These are phyloP conservation scores for Cyphellophora europaea DNA, from an alignment of 2,329 filamentous ascomycete genomes.

Conservation along the genomic window DNA sequence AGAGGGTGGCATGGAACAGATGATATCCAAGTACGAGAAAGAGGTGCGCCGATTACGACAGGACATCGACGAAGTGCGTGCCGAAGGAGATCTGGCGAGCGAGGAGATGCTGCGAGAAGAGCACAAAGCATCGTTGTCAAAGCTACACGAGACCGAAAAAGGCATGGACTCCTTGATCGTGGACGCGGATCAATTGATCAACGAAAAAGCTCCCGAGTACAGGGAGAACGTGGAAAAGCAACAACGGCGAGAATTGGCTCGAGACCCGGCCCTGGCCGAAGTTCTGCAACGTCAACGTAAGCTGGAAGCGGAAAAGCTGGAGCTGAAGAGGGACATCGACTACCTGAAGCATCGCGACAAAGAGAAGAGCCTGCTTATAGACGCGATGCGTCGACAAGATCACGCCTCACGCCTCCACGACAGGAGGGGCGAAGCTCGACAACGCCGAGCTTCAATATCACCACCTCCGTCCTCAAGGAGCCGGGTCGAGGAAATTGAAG, in stretches of 20 bases:
- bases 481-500: too few relatives aligned
- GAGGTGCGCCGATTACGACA: background rate
- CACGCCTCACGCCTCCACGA: too few relatives aligned
- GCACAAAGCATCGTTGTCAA: background rate
- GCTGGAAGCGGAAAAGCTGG: too few relatives aligned
- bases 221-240: background rate
- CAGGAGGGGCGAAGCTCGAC: too few relatives aligned
- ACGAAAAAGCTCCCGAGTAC: background rate
- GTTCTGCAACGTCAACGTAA: too few relatives aligned
- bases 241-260: background rate
- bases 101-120: background rate
- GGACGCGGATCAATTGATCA: background rate
- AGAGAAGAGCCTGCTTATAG: too few relatives aligned
- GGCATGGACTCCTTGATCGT: background rate
- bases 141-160: background rate
- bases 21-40: background rate
- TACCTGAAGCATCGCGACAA: too few relatives aligned
- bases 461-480: too few relatives aligned
- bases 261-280: background rate
- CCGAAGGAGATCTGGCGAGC: background rate
- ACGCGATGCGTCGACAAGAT: too few relatives aligned
- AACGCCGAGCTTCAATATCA: too few relatives aligned
- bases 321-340: too few relatives aligned
- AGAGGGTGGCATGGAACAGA: background rate
- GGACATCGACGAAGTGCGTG: background rate